Conservation (phyloP, 73 alveolate species). For the Paramecium caudatum region DNA sequence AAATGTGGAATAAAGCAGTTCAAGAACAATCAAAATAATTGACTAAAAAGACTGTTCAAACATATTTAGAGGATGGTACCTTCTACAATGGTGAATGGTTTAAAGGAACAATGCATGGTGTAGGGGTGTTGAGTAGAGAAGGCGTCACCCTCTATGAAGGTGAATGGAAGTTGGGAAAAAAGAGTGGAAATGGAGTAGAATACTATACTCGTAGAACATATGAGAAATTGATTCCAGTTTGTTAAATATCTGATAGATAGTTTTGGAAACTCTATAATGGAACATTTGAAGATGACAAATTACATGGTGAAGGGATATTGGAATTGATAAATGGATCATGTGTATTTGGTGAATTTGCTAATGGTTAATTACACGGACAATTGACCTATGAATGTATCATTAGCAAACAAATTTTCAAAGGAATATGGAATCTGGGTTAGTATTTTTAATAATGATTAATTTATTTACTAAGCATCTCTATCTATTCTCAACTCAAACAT, state of each 20-base stretch:
- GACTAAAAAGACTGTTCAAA: neutral
- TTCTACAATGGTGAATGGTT: constrained; percentile 8
- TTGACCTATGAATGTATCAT: constrained; percentile 39
- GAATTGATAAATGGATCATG: constrained; percentile 42
- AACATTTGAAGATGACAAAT: neutral
- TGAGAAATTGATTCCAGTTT: constrained; percentile 34
- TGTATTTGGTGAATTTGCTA: constrained; percentile 1
- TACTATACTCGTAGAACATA: constrained; percentile 24
- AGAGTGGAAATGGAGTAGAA: constrained; percentile 38
- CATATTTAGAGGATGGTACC: constrained; percentile 50
- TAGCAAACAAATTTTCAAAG: neutral
- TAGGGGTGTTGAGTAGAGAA: neutral
- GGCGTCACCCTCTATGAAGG: constrained; percentile 11
- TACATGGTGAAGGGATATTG: constrained; percentile 53
- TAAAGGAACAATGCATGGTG: constrained; percentile 40
- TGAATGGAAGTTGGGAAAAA: constrained; percentile 42
- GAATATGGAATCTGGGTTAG: constrained; percentile 8
- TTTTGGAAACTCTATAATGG: constrained; percentile 45
- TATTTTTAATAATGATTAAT: neutral
- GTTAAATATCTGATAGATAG: constrained; percentile 47
- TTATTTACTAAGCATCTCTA: neutral
- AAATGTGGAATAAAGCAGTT: constrained; percentile 54
- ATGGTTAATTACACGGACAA: neutral
- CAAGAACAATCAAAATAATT: neutral
- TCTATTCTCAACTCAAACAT: neutral